Conservation (phyloP, 768 basidiomycete genomes). For the Leccinum boreale region DNA sequence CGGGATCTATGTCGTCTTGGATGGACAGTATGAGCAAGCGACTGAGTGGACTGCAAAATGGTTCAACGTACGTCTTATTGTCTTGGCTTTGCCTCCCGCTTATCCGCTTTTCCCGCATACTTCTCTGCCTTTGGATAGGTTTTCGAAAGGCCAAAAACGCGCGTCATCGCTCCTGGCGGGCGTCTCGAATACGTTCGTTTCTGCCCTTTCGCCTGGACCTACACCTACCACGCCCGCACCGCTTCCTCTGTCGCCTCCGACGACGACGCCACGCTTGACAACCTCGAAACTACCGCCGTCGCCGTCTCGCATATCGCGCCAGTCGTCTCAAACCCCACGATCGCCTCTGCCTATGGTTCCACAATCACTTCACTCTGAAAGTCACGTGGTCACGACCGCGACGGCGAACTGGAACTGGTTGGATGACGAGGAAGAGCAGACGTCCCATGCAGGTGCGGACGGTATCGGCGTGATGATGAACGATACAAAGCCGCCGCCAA, state of each 20-base stretch:
- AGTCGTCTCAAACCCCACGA: not conserved
- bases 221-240: conserved; percentile 29
- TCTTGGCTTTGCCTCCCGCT: not conserved
- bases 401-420: conserved; percentile 17
- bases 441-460: conserved; percentile 16
- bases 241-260: not conserved
- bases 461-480: conserved; percentile 22
- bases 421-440: conserved; percentile 42
- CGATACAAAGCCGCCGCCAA: conserved; percentile 25
- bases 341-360: not conserved
- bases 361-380: not conserved
- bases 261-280: conserved; percentile 14
- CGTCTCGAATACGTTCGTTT: conserved; percentile 54
- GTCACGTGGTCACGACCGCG: not conserved
- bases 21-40: conserved; percentile 59
- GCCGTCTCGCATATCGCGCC: not conserved
- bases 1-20: conserved; percentile 41
- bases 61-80: conserved; percentile 46
- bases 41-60: conserved; percentile 54
- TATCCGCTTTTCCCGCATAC: not conserved
- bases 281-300: not conserved
- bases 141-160: conserved; percentile 65
- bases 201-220: conserved; percentile 42
- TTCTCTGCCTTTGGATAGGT: conserved; percentile 39
- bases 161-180: conserved; percentile 65